Percentiles rank a stretch among this genome's conserved stretches.
phyloP scores from a whole-genome alignment of 192 early-diverging fungal genomes.

The Backusella macrospora region DNA sequence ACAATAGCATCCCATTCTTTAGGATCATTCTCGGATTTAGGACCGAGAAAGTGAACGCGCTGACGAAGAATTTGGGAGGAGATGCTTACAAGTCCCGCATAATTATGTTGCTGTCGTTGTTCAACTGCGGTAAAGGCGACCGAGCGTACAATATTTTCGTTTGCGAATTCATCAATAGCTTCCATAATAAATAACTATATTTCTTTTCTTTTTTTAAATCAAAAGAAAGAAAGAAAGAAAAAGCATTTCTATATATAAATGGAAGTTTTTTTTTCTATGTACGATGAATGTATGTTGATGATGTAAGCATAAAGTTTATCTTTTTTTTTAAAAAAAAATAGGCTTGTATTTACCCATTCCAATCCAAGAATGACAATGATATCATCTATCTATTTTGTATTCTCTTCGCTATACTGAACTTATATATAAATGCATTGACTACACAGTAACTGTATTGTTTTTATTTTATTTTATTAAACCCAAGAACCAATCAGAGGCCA shows the following conservation, averaged over 20 bases:
- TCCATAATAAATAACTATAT: slow-evolving; percentile 33
- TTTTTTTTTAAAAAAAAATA: background rate
- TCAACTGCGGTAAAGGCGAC: slow-evolving; percentile 38
- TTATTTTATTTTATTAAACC: background rate
- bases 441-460: too few relatives aligned
- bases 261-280: too few relatives aligned
- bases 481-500: background rate
- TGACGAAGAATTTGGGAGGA: slow-evolving; percentile 36
- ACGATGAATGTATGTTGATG: background rate
- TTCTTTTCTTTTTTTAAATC: background rate
- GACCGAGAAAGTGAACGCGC: slow-evolving; percentile 31
- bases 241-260: too few relatives aligned
- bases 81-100: slow-evolving; percentile 29
- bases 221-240: slow-evolving; percentile 5
- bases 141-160: slow-evolving; percentile 41
- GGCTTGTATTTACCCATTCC: too few relatives aligned
- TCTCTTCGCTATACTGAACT: too few relatives aligned
- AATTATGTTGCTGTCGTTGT: slow-evolving; percentile 33
- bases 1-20: slow-evolving; percentile 26
- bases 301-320: background rate
- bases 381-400: too few relatives aligned
- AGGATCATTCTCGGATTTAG: slow-evolving; percentile 11
- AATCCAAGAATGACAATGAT: too few relatives aligned
- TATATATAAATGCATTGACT: too few relatives aligned
- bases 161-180: slow-evolving; percentile 46